Percentiles rank a stretch among this genome's conserved stretches.
These are phyloP conservation scores for Apiotrichum mycotoxinovorans DNA, from an alignment of 1,284 basidiomycete genomes.

Conservation along the genomic window DNA sequence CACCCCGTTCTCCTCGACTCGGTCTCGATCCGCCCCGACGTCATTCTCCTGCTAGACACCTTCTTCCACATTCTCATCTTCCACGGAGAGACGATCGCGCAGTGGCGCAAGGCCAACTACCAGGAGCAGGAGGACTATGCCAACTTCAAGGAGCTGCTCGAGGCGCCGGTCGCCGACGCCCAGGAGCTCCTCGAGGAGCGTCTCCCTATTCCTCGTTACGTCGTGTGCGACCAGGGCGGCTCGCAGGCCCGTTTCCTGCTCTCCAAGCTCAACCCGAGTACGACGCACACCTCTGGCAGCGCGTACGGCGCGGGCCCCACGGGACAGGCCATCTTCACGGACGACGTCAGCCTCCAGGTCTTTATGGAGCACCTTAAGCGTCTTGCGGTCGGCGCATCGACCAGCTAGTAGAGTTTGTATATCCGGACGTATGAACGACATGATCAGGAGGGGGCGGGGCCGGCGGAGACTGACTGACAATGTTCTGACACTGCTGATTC, in stretches of 20 bases:
- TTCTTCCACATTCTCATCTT: conserved; percentile 99
- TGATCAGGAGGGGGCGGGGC: not conserved
- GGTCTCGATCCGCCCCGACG: conserved; percentile 94
- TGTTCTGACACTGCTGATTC: not conserved
- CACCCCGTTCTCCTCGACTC: conserved; percentile 96
- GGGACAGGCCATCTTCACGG: conserved; percentile 96
- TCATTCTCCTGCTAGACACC: conserved; percentile 95
- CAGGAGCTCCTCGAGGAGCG: conserved; percentile 92
- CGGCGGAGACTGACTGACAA: no score
- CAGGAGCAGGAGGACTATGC: conserved; percentile 99
- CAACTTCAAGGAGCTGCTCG: conserved; percentile 93
- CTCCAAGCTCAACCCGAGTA: conserved; percentile 94
- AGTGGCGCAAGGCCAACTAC: conserved; percentile 99
- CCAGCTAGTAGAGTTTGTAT: conserved; percentile 30
- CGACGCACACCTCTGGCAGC: conserved; percentile 88
- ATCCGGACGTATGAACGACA: conserved; percentile 3
- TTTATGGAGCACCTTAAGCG: conserved; percentile 95
- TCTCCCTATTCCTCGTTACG: conserved; percentile 95
- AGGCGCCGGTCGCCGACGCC: conserved; percentile 67
- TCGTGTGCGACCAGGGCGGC: conserved; percentile 96
- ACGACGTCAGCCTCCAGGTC: conserved; percentile 94
- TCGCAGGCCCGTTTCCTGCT: conserved; percentile 96
- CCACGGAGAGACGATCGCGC: conserved; percentile 94
- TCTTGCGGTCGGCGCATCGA: conserved; percentile 54
- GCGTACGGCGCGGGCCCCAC: conserved; percentile 68